A percentile compares a stretch with the other conserved stretches of the same genome.
Evolutionary conservation across 1,284 basidiomycete genomes (phyloP).

Genomic region (Ceratobasidium papillatum): DNA sequence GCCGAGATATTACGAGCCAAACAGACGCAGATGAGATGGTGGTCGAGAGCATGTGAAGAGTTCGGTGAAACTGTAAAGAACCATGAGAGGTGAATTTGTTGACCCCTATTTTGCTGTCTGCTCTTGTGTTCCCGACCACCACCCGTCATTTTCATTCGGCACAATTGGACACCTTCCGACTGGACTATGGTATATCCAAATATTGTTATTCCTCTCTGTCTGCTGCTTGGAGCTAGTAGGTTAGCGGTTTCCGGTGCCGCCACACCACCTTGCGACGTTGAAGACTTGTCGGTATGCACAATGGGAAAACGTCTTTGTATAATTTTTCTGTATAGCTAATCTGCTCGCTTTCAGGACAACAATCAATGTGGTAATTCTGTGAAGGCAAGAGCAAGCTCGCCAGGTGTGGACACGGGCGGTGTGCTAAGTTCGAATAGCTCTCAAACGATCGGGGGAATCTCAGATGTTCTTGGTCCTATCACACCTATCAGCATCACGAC

Average conservation of each 20-base stretch:
- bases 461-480: neutral
- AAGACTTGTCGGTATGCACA: neutral
- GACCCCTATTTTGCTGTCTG: neutral
- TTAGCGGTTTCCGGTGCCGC: conserved; percentile 4
- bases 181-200: conserved; percentile 8
- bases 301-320: neutral
- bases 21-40: neutral
- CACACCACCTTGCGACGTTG: neutral
- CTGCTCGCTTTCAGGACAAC: neutral
- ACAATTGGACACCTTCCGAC: neutral
- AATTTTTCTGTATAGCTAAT: neutral
- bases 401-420: neutral
- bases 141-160: conserved; percentile 3
- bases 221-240: conserved; percentile 7
- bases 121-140: neutral
- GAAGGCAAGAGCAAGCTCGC: neutral
- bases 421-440: neutral
- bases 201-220: conserved; percentile 1
- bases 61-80: neutral
- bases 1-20: neutral
- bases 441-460: neutral
- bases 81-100: neutral
- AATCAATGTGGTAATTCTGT: neutral
- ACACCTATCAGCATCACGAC: neutral
- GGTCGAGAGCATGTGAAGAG: neutral